Conservation (phyloP, 495 filamentous ascomycete genomes). For the Neurospora cerealis region DNA sequence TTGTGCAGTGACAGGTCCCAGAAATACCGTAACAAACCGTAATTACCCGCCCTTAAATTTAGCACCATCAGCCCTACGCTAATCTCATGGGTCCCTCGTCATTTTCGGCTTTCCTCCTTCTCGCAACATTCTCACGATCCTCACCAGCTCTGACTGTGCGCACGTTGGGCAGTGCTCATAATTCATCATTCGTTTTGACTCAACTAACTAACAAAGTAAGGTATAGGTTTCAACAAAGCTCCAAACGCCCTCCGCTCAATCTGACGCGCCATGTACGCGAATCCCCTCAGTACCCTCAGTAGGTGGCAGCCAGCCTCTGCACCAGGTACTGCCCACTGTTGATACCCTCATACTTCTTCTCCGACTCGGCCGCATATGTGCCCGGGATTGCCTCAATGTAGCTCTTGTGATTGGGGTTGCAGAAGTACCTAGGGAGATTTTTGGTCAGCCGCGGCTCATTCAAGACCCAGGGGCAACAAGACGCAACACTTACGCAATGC, state of each 20-base stretch:
- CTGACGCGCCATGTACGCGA: neutral
- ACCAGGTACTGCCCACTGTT: slow-evolving; percentile 77
- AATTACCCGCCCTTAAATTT: neutral
- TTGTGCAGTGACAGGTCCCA: neutral
- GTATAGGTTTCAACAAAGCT: neutral
- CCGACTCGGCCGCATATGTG: slow-evolving; percentile 58
- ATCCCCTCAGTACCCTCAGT: slow-evolving; percentile 19
- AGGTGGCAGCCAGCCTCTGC: slow-evolving; percentile 68
- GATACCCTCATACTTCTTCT: slow-evolving; percentile 71
- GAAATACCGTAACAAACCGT: neutral
- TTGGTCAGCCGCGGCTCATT: slow-evolving; percentile 4
- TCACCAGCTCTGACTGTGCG: neutral
- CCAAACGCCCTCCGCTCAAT: neutral
- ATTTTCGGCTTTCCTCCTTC: neutral
- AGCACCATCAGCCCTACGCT: neutral
- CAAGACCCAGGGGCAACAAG: neutral
- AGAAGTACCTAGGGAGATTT: slow-evolving; percentile 55
- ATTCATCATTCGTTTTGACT: neutral
- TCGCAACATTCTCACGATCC: neutral
- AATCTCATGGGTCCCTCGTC: neutral
- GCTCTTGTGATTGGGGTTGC: slow-evolving; percentile 75
- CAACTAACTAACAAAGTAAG: neutral
- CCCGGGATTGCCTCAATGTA: slow-evolving; percentile 81
- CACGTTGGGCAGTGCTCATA: neutral
- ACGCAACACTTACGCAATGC: slow-evolving; percentile 46